Conservation (phyloP, 2,329 filamentous ascomycete genomes). For the Pseudogymnoascus sp. region DNA sequence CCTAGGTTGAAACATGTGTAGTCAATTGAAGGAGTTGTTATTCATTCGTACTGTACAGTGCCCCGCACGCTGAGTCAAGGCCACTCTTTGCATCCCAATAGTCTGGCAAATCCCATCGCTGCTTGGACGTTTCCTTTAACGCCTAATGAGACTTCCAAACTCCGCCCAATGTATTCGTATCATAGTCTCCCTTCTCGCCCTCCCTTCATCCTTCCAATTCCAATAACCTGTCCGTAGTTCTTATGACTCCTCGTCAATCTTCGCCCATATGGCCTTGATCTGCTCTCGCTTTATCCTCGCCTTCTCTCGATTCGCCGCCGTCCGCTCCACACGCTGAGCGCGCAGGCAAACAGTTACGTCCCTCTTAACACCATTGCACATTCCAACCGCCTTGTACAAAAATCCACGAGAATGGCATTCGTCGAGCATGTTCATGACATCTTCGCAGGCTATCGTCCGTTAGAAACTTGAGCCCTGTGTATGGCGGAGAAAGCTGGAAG, state of each 20-base stretch:
- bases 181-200: not conserved
- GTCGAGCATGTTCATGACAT: constrained; percentile 87
- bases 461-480: constrained; percentile 14
- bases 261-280: constrained; percentile 71
- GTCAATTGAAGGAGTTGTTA: constrained; percentile 8
- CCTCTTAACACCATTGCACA: constrained; percentile 81
- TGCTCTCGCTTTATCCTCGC: constrained; percentile 63
- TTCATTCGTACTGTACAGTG: constrained; percentile 4
- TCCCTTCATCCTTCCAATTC: not conserved
- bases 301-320: constrained; percentile 65
- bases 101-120: constrained; percentile 6
- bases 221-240: not conserved
- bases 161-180: constrained; percentile 7
- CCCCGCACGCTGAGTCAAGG: not conserved
- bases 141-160: constrained; percentile 1
- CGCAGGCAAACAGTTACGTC: constrained; percentile 80
- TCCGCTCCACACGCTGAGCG: constrained; percentile 70
- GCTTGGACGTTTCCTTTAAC: constrained; percentile 5
- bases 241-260: constrained; percentile 65
- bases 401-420: constrained; percentile 93
- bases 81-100: not conserved
- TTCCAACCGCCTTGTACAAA: constrained; percentile 81
- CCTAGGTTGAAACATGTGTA: not conserved
- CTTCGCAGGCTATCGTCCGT: constrained; percentile 68
- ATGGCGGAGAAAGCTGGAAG: not conserved